Conservation (phyloP, 176 grass and related monocot species). For the Canna indica region DNA sequence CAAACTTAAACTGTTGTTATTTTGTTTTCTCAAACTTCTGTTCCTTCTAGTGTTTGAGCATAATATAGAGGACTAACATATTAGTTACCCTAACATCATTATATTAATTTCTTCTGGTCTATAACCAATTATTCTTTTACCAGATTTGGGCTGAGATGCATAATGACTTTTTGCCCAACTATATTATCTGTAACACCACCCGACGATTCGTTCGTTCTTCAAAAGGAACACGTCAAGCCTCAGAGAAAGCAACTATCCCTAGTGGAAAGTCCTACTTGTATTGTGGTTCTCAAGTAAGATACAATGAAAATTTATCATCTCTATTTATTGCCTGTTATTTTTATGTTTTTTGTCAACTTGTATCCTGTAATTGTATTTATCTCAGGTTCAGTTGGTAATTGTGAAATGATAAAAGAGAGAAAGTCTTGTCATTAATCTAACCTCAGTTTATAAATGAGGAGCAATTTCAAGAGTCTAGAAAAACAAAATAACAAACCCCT, state of each 20-base stretch:
- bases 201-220: conserved; percentile 82
- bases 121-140: background rate
- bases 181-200: conserved; percentile 93
- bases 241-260: conserved; percentile 53
- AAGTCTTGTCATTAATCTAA: too few species aligned
- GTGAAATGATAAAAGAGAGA: too few species aligned
- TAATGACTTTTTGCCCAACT: conserved; percentile 95
- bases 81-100: background rate
- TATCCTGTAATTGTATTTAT: too few species aligned
- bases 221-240: conserved; percentile 52
- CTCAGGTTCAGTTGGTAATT: too few species aligned
- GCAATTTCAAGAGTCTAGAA: too few species aligned
- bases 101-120: background rate
- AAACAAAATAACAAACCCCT: too few species aligned
- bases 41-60: background rate
- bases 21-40: too few species aligned
- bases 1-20: background rate
- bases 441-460: too few species aligned
- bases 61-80: background rate
- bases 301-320: background rate
- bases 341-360: background rate
- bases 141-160: conserved; percentile 98
- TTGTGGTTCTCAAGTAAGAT: conserved; percentile 84
- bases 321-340: background rate
- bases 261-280: conserved; percentile 68